Base-by-base conservation (phyloP, 257 asterid species). In the Solanum neorickii region DNA sequence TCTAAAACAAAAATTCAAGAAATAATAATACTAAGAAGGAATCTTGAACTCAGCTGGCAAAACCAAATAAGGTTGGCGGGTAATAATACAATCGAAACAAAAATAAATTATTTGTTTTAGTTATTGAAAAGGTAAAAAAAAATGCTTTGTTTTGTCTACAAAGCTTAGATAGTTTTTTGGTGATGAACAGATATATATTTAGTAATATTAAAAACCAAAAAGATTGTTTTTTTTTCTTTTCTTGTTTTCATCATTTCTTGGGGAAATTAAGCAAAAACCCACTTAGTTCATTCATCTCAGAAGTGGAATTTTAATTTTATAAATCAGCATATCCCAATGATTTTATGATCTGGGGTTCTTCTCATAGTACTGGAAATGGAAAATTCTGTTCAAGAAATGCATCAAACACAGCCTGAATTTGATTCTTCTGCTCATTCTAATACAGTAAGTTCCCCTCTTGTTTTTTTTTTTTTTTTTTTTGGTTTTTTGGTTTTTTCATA, bases 221-320 rank as follows among this genome's bases (percentile, higher is more conserved):
- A 69, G 16, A 11, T 39, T 13, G n/a, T 27, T 85, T 85, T 65
- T 27, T 68, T 35, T 82, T 12, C 21, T 60, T 56, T 86, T 87
- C 87, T 84, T 89, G 85, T 89, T 87, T 85, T 85, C 83, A 85
- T 87, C 87, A 72, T 69, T 59, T 85, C 89, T 80, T 85, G 84
- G 83, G 77, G 11, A 31, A 21, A 39, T 70, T 37, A 73, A 37
- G 29, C 78, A 37, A 73, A 70, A 41, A 0, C 12, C 82, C 83
- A 42, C 35, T 74, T 39, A 35, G 3, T 69, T 31, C 42, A 69
- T 68, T 66, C 25, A 12, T 66, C 73, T 20, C 49, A 5, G 41
- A 73, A 13, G 8, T 77, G 59, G n/a, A 78, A 29, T 46, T 78
- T 78, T 46, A 27, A 78, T 27, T 14, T 15, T 16, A 31, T 9